Evolutionary conservation across 176 grass and related monocot genomes (phyloP), one percentile per base, ranked within the genome.

Genomic region (Raddia guianensis): DNA sequence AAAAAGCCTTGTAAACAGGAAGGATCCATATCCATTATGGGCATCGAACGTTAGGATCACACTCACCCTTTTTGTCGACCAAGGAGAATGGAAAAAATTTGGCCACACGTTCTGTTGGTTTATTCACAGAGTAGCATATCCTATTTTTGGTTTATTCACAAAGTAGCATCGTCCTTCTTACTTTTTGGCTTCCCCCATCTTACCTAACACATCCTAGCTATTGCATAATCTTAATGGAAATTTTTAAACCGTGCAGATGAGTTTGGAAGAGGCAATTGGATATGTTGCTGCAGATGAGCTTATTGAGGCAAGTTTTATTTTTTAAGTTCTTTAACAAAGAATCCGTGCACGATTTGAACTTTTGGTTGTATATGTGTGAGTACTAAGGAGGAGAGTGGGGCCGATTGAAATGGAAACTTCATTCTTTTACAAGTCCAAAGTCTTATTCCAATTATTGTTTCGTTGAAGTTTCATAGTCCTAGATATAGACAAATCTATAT

Each of bases 241-340:
- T 21, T 71, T 8, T 75, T 87, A 74, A 78, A 89, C 66, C 63
- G 44, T 86, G 88, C 92, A 99, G 96, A 90, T 99, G 90, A 93
- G 56, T 88, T 90, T 99, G 85, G 96, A 99, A 87, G 92, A 95
- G 67, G 96, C 96, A 83, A 99, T 99, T 90, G 96, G 96, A 75
- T 99, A 99, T 89, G 96, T 99, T 84, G 96, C 90, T 94, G 80
- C 92, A 63, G 96, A 99, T 88, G 96, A 99, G 71, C 96, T 99
- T 79, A 95, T 99, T 46, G 96, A 99, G 96, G 96, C 80, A 86
- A 90, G 90, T 93, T 68, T 18, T 65, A 49, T 61, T 75, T 50
- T 15, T 89, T 33, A 49, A 66, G 12, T 68, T 79, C 7, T 67
- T 73, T 13, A 42, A 79, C 6, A 66, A 57, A 72, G 11, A 72